A percentile compares a stretch with the other conserved stretches of the same genome.
Conservation (phyloP, 2,329 filamentous ascomycete genomes). For the Aureobasidium sp. region DNA sequence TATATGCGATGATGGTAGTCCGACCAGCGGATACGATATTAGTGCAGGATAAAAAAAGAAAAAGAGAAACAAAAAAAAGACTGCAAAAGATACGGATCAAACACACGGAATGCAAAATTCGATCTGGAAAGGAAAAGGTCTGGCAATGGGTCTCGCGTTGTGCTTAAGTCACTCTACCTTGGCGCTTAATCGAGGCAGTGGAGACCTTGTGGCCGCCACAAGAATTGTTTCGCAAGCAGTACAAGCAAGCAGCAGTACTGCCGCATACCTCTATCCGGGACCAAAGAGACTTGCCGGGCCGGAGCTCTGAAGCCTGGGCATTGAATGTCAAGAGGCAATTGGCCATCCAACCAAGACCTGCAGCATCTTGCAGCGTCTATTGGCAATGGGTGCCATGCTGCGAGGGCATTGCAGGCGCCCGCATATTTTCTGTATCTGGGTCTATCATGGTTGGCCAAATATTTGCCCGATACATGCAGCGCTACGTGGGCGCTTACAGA, state of each 20-base stretch:
- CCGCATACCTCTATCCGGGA: conserved; percentile 3
- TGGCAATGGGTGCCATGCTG: not conserved
- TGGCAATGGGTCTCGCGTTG: not conserved
- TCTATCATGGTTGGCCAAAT: not conserved
- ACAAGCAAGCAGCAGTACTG: not conserved
- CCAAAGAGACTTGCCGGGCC: not conserved
- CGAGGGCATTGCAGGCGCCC: not conserved
- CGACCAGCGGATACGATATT: conserved; percentile 39
- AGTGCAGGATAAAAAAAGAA: conserved; percentile 19
- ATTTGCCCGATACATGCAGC: not conserved
- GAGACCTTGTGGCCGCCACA: conserved; percentile 3
- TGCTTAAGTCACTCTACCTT: conserved; percentile 7
- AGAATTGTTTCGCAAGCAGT: not conserved
- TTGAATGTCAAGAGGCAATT: not conserved
- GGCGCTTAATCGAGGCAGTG: conserved; percentile 15
- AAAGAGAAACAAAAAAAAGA: conserved; percentile 22
- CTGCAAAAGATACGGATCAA: conserved; percentile 17
- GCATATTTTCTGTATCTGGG: not conserved
- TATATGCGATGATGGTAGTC: conserved; percentile 20
- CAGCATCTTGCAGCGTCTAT: conserved; percentile 6
- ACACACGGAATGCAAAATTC: conserved; percentile 18
- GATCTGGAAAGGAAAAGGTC: conserved; percentile 18
- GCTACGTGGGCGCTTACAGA: conserved; percentile 10
- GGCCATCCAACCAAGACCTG: not conserved
- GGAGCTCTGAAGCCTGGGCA: not conserved